Evolutionary conservation across 345 rosid species (phyloP).

Genomic region (Rhodomyrtus tomentosa): DNA sequence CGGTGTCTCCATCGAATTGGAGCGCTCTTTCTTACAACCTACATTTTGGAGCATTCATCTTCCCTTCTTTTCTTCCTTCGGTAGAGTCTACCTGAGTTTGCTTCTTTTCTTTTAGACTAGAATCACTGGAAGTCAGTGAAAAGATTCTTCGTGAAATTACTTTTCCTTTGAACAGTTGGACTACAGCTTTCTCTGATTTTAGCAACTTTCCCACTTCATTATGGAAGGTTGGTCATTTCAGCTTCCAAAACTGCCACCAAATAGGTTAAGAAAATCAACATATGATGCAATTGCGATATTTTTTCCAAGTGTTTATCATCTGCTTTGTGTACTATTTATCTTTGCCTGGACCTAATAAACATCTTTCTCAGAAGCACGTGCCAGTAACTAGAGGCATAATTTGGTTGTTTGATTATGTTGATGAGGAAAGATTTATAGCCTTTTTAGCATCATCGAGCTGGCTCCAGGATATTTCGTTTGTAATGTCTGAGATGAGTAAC

Average conservation of each 20-base stretch:
- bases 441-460: not conserved
- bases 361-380: not conserved
- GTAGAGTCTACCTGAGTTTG: not conserved
- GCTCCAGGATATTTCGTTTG: not conserved
- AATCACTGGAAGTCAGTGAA: not conserved
- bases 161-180: not conserved
- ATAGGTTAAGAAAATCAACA: not conserved
- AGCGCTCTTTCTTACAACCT: not conserved
- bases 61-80: too few species aligned
- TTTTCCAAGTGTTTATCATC: not conserved
- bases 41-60: too few species aligned
- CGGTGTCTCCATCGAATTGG: not conserved
- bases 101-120: not conserved
- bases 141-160: not conserved
- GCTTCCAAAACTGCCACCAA: not conserved
- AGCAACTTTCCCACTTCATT: not conserved
- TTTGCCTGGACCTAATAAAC: not conserved
- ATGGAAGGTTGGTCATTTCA: not conserved
- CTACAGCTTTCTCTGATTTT: not conserved
- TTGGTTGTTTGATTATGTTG: not conserved
- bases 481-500: not conserved
- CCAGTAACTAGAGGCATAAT: not conserved
- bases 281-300: not conserved
- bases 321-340: not conserved
- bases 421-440: not conserved